phyloP scores from a whole-genome alignment of 1,284 basidiomycete species.

The Schizopora paradoxa region DNA sequence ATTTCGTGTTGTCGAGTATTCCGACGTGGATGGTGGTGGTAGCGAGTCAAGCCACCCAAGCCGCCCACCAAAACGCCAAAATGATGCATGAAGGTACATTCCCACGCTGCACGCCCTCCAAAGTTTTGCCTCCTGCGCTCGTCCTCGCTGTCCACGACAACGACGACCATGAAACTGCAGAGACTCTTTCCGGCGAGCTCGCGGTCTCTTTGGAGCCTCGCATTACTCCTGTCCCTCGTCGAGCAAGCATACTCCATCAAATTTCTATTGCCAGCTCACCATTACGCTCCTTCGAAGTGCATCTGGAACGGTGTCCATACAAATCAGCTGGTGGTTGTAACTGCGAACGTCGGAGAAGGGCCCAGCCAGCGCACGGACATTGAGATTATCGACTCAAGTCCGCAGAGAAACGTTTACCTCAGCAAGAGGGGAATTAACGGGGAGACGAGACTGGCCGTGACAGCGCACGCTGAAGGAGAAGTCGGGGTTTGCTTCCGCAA shows the following conservation, averaged over 20 bases:
- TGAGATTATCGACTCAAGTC: constrained; percentile 88
- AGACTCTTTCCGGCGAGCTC: too few relatives aligned
- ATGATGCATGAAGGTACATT: too few relatives aligned
- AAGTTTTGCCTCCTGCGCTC: neutral
- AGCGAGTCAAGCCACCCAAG: too few relatives aligned
- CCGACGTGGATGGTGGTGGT: too few relatives aligned
- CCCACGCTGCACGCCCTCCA: neutral
- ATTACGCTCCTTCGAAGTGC: constrained; percentile 73
- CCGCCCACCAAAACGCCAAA: too few relatives aligned
- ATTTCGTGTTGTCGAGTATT: too few relatives aligned
- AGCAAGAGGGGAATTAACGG: constrained; percentile 84
- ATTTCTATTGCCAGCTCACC: constrained; percentile 67
- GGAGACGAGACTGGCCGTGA: constrained; percentile 92
- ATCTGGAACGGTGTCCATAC: constrained; percentile 91
- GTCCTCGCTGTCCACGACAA: neutral
- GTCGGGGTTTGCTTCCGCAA: constrained; percentile 95
- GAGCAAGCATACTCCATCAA: constrained; percentile 63
- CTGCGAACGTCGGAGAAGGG: constrained; percentile 81
- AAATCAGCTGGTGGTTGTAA: constrained; percentile 88
- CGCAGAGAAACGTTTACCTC: constrained; percentile 87
- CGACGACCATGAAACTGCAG: neutral
- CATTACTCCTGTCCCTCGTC: constrained; percentile 26
- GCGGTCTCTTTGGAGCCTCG: too few relatives aligned
- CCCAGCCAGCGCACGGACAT: constrained; percentile 81
- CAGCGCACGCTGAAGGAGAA: constrained; percentile 90